Evolutionary conservation across 805 yeast genomes (phyloP), one percentile per base, ranked within the genome.

Genomic region (Saccharomyces mikatae): DNA sequence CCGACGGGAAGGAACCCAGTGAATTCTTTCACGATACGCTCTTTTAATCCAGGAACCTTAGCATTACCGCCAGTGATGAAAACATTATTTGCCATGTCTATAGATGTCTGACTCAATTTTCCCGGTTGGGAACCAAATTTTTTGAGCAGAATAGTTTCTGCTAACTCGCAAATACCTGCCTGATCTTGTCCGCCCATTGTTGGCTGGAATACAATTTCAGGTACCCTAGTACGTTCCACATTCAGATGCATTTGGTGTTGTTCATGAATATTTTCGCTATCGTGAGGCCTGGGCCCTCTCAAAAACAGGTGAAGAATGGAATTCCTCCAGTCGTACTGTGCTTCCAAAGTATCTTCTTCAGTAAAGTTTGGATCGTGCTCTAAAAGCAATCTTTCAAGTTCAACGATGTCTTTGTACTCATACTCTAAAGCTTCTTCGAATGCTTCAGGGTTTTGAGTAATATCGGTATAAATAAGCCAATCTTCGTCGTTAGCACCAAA

Each of bases 401-500:
- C 78, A 26, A 80, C 67, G 29, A 87, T 77, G 50, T 75, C 75
- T 48, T 77, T 78, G 53, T 83, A 82, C 56, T 86, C 91, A 52
- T 82, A 88, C 55, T 86, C 96, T 57, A 87, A 85, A 32, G 81
- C 80, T 61, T 89, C 96, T 56, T 86, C 90, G 8, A 70, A 62
- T 4, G 67, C 70, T 60, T 90, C 88, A 27, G 84, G 85, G 17
- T 77, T 84, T 58, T 80, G 81, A 21, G 89, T 81, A 54, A 90
- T 86, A 64, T 89, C 94, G 62, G 94, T 80, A 67, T 92, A 92
- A 17, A 89, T 84, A 24, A 86, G 82, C 97, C 97, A 92, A 70
- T 94, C 99, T 54, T 87, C 96, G 66, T 92, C 98, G 64, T 89
- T 84, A 2, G 96, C 91, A 54, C 97, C 98, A 71, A 92, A 91